phyloP scores from a whole-genome alignment of 192 early-diverging fungal species.

The Linnemannia elongata region DNA sequence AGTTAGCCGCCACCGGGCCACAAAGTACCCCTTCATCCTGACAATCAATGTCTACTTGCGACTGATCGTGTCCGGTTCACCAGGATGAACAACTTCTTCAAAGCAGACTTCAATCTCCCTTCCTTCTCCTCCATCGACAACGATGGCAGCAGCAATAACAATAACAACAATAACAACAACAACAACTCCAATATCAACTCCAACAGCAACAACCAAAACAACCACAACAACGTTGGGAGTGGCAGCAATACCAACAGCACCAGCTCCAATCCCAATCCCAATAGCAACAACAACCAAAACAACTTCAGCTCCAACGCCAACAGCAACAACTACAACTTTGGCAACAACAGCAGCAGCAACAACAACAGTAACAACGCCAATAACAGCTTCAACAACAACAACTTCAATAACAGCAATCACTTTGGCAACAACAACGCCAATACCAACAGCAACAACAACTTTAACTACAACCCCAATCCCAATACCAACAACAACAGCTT shows the following conservation, averaged over 20 bases:
- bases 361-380: not conserved
- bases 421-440: conserved; percentile 1
- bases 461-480: not conserved
- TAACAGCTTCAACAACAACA: not conserved
- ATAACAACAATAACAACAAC: not conserved
- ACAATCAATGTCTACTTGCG: not conserved
- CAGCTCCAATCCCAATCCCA: not conserved
- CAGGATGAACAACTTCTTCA: conserved; percentile 32
- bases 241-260: not conserved
- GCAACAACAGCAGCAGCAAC: not conserved
- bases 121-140: not conserved
- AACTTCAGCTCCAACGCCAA: not conserved
- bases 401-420: not conserved
- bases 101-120: conserved; percentile 17
- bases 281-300: not conserved
- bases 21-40: not conserved
- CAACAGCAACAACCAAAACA: not conserved
- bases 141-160: not conserved
- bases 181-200: not conserved
- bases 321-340: not conserved
- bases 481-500: not conserved
- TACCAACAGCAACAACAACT: not conserved
- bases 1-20: not conserved
- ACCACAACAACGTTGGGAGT: not conserved
- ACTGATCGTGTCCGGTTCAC: not conserved